Conservation (phyloP, 768 basidiomycete genomes). For the Macrolepiota dolichaula region DNA sequence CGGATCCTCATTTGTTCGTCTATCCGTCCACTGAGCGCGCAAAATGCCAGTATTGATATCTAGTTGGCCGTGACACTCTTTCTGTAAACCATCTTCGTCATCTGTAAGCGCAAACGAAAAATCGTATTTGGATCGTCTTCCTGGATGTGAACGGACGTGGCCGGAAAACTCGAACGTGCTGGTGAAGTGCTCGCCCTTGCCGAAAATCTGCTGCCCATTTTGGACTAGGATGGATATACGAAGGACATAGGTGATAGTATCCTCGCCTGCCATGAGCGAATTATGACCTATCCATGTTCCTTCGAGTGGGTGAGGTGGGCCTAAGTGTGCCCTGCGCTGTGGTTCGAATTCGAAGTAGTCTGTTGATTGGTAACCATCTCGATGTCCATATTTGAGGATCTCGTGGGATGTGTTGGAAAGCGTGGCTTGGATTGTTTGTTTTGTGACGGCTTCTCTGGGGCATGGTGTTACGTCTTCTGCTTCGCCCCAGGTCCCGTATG, state of each 20-base stretch:
- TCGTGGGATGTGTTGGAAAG: slow-evolving; percentile 11
- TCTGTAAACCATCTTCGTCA: slow-evolving; percentile 24
- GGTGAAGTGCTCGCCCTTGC: slow-evolving; percentile 32
- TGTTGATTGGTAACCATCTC: slow-evolving; percentile 28
- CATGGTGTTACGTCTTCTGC: slow-evolving; percentile 14
- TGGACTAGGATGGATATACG: slow-evolving; percentile 25
- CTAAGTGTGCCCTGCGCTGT: slow-evolving; percentile 10
- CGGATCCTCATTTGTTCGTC: slow-evolving; percentile 19
- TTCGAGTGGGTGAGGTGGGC: slow-evolving; percentile 21
- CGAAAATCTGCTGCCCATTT: slow-evolving; percentile 20
- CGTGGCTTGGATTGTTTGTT: slow-evolving; percentile 15
- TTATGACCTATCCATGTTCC: slow-evolving; percentile 32
- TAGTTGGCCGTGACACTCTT: slow-evolving; percentile 22
- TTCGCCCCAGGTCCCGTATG: slow-evolving; percentile 25
- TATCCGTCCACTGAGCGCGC: slow-evolving; percentile 20
- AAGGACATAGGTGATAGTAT: slow-evolving; percentile 23
- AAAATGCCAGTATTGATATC: slow-evolving; percentile 17
- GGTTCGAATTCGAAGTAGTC: slow-evolving; percentile 30
- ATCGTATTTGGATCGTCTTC: slow-evolving; percentile 16
- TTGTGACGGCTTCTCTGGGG: slow-evolving; percentile 13
- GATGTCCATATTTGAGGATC: slow-evolving; percentile 30
- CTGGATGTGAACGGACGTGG: slow-evolving; percentile 7
- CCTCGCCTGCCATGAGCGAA: slow-evolving; percentile 21
- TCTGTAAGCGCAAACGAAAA: slow-evolving; percentile 25
- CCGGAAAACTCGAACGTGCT: slow-evolving; percentile 29